phyloP scores from a whole-genome alignment of 805 yeast genomes.

The Ogataea pini region DNA sequence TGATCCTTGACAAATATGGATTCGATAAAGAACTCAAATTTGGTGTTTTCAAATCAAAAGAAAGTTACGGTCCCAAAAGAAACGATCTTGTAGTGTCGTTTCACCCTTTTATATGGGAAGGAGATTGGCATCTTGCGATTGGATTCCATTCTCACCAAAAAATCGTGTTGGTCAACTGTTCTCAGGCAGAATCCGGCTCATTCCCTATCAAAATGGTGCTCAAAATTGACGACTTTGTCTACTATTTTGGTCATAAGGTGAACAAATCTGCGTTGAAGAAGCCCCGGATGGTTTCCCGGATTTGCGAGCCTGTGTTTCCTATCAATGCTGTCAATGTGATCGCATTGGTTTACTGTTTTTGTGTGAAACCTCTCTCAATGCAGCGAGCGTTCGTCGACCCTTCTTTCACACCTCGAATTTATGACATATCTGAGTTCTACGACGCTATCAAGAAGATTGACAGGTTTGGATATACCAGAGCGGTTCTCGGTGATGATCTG shows the following conservation, averaged over 20 bases:
- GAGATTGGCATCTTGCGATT: slow-evolving; percentile 37
- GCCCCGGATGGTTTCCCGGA: slow-evolving; percentile 25
- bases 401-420: slow-evolving; percentile 23
- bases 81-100: slow-evolving; percentile 25
- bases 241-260: slow-evolving; percentile 30
- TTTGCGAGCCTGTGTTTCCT: slow-evolving; percentile 28
- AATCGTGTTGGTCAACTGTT: slow-evolving; percentile 33
- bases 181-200: slow-evolving; percentile 9
- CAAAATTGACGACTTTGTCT: slow-evolving; percentile 31
- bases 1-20: slow-evolving; percentile 30
- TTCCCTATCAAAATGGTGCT: slow-evolving; percentile 30
- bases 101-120: slow-evolving; percentile 35
- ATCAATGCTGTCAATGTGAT: slow-evolving; percentile 34
- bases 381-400: slow-evolving; percentile 27
- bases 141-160: slow-evolving; percentile 29
- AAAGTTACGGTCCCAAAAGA: slow-evolving; percentile 32
- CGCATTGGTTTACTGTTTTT: slow-evolving; percentile 31
- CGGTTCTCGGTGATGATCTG: slow-evolving; percentile 23
- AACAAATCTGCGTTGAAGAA: slow-evolving; percentile 29
- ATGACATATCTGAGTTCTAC: slow-evolving; percentile 32
- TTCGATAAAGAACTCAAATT: slow-evolving; percentile 9
- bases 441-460: slow-evolving; percentile 28
- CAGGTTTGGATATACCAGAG: slow-evolving; percentile 27
- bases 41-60: slow-evolving; percentile 26
- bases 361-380: slow-evolving; percentile 24